phyloP scores from a whole-genome alignment of 352 stramenopile genomes.

The Pseudoperonospora humuli region DNA sequence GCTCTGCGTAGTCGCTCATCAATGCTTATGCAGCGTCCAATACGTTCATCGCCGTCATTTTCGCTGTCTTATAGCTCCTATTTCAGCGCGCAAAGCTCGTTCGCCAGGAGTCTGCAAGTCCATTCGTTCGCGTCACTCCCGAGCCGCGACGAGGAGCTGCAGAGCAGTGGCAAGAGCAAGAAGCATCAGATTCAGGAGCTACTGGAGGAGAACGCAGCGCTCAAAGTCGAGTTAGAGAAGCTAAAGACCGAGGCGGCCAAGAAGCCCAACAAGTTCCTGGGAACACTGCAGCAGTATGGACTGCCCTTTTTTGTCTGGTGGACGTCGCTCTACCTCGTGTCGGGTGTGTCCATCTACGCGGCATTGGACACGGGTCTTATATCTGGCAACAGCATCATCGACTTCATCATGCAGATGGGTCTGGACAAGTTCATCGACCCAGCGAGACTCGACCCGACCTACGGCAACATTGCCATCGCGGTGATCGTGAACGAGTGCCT shows the following conservation, averaged over 20 bases:
- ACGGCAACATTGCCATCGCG: constrained; percentile 82
- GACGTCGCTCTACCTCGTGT: constrained; percentile 65
- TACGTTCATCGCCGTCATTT: constrained; percentile 10
- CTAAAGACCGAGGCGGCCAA: constrained; percentile 40
- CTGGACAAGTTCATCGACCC: constrained; percentile 75
- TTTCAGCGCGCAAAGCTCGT: constrained; percentile 13
- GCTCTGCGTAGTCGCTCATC: constrained; percentile 9
- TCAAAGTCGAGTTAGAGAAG: constrained; percentile 62
- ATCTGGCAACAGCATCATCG: constrained; percentile 67
- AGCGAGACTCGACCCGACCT: constrained; percentile 65
- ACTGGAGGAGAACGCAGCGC: constrained; percentile 58
- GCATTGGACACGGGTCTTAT: constrained; percentile 68
- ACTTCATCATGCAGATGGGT: constrained; percentile 76
- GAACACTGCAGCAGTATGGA: constrained; percentile 77
- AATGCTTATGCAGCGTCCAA: constrained; percentile 14
- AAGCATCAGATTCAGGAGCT: constrained; percentile 66
- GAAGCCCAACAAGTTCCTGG: constrained; percentile 71
- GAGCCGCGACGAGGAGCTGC: constrained; percentile 24
- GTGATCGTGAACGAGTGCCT: constrained; percentile 82
- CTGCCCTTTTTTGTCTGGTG: constrained; percentile 82
- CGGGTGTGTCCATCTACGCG: constrained; percentile 64
- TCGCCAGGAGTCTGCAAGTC: constrained; percentile 27
- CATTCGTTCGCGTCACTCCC: constrained; percentile 49
- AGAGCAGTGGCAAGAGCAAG: constrained; percentile 22
- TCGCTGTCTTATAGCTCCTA: constrained; percentile 12